Evolutionary conservation across 169 alveolate species (phyloP), one percentile per base, ranked within the genome.

Genomic region (Plasmodium ovale): DNA sequence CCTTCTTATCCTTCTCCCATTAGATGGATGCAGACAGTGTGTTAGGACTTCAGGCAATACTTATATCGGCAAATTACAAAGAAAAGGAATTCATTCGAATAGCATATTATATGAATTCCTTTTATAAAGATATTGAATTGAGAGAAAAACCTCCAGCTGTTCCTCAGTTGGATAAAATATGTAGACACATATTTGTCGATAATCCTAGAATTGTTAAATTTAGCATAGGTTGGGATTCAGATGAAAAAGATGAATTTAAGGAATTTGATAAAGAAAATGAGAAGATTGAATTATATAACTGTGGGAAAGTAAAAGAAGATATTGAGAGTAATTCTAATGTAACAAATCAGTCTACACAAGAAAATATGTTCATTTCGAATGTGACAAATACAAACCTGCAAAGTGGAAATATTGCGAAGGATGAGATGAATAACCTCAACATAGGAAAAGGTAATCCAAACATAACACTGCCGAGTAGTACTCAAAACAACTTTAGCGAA

Each of bases 121-220:
- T 93, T 79, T 98, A 98, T 89, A 97, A 95, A 59, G 98, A 97
- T 73, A 96, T 95, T 9, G 98, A 94, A 53, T 93, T 98, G 59
- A 95, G 97, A 72, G 99, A 97, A 87, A 97, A 97, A 85, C 99
- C 99, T 5, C 99, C 99, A 7, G 95, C 93, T 31, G 87, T 82
- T 49, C 99, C 99, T 6, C 94, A 93, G 29, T 93, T 96, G 64
- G 98, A 95, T 53, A 97, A 97, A 88, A 95, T 98, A 87, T 93
- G 96, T 33, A 87, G 99, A 53, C 94, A 96, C 79, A 96, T 98
- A 47, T 82, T 82, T 59, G 96, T 98, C 10, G 99, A 98, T 79
- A 94, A 97, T 67, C 99, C 99, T n/a, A 94, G 99, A 91, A 98
- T 98, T 14, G 98, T 99, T 21, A 96, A 98, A 89, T 98, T 98